Evolutionary conservation across 2,329 filamentous ascomycete genomes (phyloP).

Genomic region (Colletotrichum tanaceti): DNA sequence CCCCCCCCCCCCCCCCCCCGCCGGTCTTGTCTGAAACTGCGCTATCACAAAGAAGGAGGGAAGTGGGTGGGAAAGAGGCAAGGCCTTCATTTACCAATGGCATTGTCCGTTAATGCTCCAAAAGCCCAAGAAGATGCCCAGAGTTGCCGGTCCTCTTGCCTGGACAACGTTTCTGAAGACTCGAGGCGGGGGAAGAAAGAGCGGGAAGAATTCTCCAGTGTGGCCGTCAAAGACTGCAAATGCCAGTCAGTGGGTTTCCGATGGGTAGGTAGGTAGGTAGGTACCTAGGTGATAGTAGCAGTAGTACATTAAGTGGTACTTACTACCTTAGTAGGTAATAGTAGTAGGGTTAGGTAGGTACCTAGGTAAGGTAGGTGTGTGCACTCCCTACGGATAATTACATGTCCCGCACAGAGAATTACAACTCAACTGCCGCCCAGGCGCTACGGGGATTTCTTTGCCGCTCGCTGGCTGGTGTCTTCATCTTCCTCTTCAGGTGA

Average conservation of each 20-base stretch:
- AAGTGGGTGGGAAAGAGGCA: neutral
- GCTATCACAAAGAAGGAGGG: slow-evolving; percentile 34
- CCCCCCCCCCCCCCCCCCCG: too few species aligned
- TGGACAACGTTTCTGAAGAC: neutral
- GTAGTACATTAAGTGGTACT: too few species aligned
- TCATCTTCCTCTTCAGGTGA: slow-evolving; percentile 16
- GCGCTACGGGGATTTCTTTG: slow-evolving; percentile 16
- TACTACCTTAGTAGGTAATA: too few species aligned
- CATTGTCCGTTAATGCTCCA: neutral
- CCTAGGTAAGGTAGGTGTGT: too few species aligned
- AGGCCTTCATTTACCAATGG: slow-evolving; percentile 1
- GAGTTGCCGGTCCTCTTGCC: neutral
- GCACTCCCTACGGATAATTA: too few species aligned
- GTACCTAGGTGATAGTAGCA: too few species aligned
- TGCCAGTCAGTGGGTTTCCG: neutral
- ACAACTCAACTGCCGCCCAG: slow-evolving; percentile 1
- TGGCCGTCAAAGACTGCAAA: neutral
- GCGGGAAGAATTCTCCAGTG: slow-evolving; percentile 1
- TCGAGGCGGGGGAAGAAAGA: neutral
- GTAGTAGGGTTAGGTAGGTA: too few species aligned
- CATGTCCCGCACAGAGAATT: too few species aligned
- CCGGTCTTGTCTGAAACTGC: slow-evolving; percentile 37
- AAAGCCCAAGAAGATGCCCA: neutral
- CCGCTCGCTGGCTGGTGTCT: slow-evolving; percentile 12
- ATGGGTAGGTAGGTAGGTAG: neutral